These are phyloP conservation scores for Gossypium australe DNA, from an alignment of 345 rosid genomes.

Conservation along the genomic window DNA sequence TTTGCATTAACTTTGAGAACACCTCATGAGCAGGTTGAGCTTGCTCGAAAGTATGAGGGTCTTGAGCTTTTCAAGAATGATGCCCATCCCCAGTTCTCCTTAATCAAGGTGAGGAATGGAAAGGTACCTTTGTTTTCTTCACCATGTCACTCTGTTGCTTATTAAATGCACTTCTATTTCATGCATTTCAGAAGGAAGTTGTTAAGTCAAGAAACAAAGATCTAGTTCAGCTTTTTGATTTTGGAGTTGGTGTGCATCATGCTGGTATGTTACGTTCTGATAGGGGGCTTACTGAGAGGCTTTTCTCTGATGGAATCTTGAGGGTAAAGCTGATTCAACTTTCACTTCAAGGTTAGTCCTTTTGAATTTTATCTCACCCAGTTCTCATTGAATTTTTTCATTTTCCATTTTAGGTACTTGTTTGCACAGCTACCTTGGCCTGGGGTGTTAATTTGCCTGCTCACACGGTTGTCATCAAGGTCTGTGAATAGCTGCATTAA, in stretches of 20 bases:
- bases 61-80: conserved; percentile 63
- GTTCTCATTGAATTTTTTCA: conserved; percentile 12
- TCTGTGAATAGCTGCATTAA: conserved; percentile 20
- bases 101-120: conserved; percentile 51
- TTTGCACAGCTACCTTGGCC: conserved; percentile 98
- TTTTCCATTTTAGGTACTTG: conserved; percentile 65
- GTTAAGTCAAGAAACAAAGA: conserved; percentile 93
- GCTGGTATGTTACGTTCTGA: conserved; percentile 98
- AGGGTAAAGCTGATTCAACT: conserved; percentile 43
- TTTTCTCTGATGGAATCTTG: conserved; percentile 85
- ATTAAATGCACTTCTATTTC: conserved; percentile 16
- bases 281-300: conserved; percentile 87
- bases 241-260: conserved; percentile 81
- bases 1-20: not conserved
- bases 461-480: conserved; percentile 98
- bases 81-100: conserved; percentile 59
- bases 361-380: conserved; percentile 2
- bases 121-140: conserved; percentile 7
- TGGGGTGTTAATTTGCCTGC: conserved; percentile 99
- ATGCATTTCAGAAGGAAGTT: conserved; percentile 68
- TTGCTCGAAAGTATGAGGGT: conserved; percentile 59
- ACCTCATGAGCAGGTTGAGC: conserved; percentile 61
- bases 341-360: conserved; percentile 13
- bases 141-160: not conserved
- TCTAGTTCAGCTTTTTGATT: conserved; percentile 72